Evolutionary conservation across 768 basidiomycete species (phyloP).

Genomic region (Auriscalpium orientale): DNA sequence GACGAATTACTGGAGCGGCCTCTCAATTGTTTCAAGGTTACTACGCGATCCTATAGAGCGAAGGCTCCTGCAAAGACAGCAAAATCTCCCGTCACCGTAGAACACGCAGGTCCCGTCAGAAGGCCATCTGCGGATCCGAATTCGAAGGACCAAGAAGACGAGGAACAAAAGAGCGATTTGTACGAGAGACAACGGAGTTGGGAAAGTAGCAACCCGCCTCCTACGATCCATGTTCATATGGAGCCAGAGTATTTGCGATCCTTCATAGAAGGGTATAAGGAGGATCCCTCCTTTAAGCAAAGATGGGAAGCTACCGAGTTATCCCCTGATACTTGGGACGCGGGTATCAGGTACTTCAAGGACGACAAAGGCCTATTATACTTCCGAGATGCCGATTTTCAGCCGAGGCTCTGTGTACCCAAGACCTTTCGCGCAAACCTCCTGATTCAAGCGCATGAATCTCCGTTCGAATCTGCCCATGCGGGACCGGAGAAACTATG

Average conservation of each 20-base stretch:
- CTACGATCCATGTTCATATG: neutral
- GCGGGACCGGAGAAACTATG: conserved; percentile 5
- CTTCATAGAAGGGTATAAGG: neutral
- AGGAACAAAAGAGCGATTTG: no score
- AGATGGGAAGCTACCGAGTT: neutral
- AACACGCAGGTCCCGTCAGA: no score
- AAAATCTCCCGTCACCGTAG: no score
- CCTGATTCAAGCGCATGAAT: conserved; percentile 4
- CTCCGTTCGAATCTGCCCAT: conserved; percentile 5
- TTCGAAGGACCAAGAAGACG: no score
- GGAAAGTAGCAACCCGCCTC: neutral
- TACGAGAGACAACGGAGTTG: neutral
- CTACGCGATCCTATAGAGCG: no score
- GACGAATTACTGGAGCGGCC: no score
- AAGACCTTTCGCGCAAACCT: neutral
- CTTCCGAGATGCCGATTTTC: conserved; percentile 12
- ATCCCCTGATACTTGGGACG: no score
- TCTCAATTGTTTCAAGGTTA: no score
- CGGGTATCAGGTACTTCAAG: conserved; percentile 8
- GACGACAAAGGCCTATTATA: conserved; percentile 9
- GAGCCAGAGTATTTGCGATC: neutral
- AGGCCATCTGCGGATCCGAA: no score
- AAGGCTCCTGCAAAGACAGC: no score
- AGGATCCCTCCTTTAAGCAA: neutral
- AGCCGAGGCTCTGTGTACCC: conserved; percentile 12